Evolutionary conservation across 352 stramenopile species (phyloP), one percentile per base, ranked within the genome.

Genomic region (Phytopythium cucurbitacearum): DNA sequence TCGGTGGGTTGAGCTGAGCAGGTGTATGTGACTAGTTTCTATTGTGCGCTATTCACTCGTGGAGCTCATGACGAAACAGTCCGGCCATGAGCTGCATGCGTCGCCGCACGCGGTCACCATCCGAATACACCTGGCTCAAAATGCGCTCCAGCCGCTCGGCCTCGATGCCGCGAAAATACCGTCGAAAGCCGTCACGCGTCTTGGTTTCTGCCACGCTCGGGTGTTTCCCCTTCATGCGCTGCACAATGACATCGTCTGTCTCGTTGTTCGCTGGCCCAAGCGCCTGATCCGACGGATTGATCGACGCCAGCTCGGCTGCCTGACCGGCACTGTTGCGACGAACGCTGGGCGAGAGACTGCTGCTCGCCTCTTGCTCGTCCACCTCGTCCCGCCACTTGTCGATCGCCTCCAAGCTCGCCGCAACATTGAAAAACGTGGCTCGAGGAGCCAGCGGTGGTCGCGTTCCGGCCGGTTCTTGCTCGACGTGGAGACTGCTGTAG

Each of bases 51-150:
- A 32, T 36, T 50, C 50, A 60, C 10, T 37, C 51, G 28, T 63
- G 45, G 36, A 68, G 39, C 36, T 64, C 57, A 38, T 73, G 51
- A 12, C 53, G 60, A 33, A 80, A 90, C 47, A 73, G 69, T 3
- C 82, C 77, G 36, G 64, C 54, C 82, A 92, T 92, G 40, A 89
- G 63, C 50, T 87, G 68, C 67, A 92, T 58, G 41, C 82, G 76
- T 34, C 77, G 79, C 13, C 57, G 62, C 40, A 87, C 63, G 51
- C 86, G 87, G 51, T 85, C 74, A 1, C 38, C 35, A 28, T 89
- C 73, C 5, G 48, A 47, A 45, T 87, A 90, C 6, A 76, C 72
- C 44, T 68, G 65, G 21, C 52, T 52, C 16, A 92, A 59, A 53
- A 90, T 65, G 8, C 36, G 12, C 52, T 83, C 61, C 9, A 92